Percentiles rank a stretch among this genome's conserved stretches.
phyloP scores from a whole-genome alignment of 768 basidiomycete genomes.

The Lentinula aciculospora region DNA sequence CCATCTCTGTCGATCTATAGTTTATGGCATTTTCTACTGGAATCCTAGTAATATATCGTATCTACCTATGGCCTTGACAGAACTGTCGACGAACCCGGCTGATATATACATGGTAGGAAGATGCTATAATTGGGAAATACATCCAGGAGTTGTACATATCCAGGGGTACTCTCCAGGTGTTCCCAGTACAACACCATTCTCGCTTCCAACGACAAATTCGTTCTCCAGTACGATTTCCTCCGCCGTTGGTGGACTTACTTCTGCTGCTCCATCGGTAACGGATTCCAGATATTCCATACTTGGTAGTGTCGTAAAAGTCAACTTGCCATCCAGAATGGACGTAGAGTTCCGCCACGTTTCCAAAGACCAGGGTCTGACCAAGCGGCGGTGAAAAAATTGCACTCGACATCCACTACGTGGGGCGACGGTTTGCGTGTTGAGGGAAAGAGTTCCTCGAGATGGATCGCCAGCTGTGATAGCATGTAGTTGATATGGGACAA shows the following conservation, averaged over 20 bases:
- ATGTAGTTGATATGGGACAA: slow-evolving; percentile 39
- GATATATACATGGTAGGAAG: too few species aligned
- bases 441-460: slow-evolving; percentile 58
- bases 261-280: slow-evolving; percentile 1
- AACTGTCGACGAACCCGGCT: too few species aligned
- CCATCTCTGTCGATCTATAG: too few species aligned
- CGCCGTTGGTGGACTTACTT: slow-evolving; percentile 1
- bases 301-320: slow-evolving; percentile 19
- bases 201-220: slow-evolving; percentile 43
- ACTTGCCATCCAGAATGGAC: neutral
- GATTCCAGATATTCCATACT: slow-evolving; percentile 9
- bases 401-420: slow-evolving; percentile 46
- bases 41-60: too few species aligned
- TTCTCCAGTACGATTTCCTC: slow-evolving; percentile 17
- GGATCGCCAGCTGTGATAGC: slow-evolving; percentile 69
- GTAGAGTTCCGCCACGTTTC: neutral
- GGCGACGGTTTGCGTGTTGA: slow-evolving; percentile 42
- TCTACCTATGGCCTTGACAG: neutral
- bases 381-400: slow-evolving; percentile 31
- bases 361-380: slow-evolving; percentile 5
- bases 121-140: slow-evolving; percentile 18
- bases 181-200: slow-evolving; percentile 45
- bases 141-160: slow-evolving; percentile 37
- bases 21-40: too few species aligned
- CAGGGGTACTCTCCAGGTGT: slow-evolving; percentile 24